Base-by-base conservation (phyloP, 2,329 filamentous ascomycete species). In the Zasmidium angulare region DNA sequence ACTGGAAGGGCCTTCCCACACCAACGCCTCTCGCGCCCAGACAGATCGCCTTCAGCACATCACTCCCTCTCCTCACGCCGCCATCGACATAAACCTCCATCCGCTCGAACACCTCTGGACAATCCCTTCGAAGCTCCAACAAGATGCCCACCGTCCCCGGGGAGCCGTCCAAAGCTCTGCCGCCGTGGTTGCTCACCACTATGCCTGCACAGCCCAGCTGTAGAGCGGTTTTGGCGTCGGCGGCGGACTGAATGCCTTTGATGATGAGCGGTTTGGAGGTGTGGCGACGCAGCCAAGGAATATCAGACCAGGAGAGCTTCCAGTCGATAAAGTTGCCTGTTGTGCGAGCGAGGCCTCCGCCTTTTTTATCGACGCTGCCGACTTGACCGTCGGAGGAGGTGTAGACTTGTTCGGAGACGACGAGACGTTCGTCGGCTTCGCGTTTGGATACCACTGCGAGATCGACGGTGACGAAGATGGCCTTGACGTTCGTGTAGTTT, bases 61-160 rank as follows among this genome's bases (percentile, higher is more conserved):
- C 87, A 0, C 84, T 84, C 0, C 87, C 87, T 21, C 86, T 75
- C 17, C 80, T 78, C 22, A 90, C 79, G 0, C 87, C 87, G 0
- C 87, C 86, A 62, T 90, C 87, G 6, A 89, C 74, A 56, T 81
- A 84, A 0, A 89, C 82, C 63, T 88, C 84, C 74, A 89, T 78
- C 59, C 74, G 75, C 29, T 82, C 79, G 50, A 89, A 85, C 0
- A 89, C 77, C 58, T 84, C 78, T 0, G 86, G 86, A 46, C 82
- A 85, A 63, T 82, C 68, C 79, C 81, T 61, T 82, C 84, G 83
- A 56, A 90, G 75, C 72, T 90, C 86, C 1, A 89, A 70, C 7
- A 89, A 69, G 0, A 85, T 79, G 4, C 87, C 67, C 14, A 89
- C 77, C 1, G 83, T 81, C 0, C 86, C 76, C 0, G 83, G 80